phyloP scores from a whole-genome alignment of 495 filamentous ascomycete genomes.

The Penicillium turbatum region DNA sequence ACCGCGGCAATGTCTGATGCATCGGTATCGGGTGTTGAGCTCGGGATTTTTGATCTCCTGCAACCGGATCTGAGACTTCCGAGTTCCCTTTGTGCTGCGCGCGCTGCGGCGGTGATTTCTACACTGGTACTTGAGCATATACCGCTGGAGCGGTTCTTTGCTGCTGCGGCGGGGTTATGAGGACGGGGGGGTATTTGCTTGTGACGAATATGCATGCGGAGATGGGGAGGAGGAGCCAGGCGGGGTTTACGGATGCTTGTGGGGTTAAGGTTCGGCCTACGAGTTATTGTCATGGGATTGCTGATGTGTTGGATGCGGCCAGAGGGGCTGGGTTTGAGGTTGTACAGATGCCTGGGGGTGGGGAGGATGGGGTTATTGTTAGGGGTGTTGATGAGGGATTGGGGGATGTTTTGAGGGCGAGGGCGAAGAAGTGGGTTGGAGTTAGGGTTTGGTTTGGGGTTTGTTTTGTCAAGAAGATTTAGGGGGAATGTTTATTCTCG shows the following conservation, averaged over 20 bases:
- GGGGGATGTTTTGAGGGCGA: constrained; percentile 47
- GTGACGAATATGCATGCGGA: constrained; percentile 72
- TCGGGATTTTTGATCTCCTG: constrained; percentile 35
- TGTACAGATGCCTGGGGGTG: constrained; percentile 21
- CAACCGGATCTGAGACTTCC: constrained; percentile 14
- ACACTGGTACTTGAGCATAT: constrained; percentile 71
- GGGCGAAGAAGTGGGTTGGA: constrained; percentile 67
- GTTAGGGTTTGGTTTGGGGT: constrained; percentile 62
- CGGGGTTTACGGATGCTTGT: constrained; percentile 60
- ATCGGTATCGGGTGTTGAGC: constrained; percentile 1
- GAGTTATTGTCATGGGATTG: constrained; percentile 55
- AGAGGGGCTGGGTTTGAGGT: constrained; percentile 49
- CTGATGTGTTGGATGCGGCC: constrained; percentile 54
- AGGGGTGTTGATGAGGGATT: constrained; percentile 49
- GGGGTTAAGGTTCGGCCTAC: constrained; percentile 59
- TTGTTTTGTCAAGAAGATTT: constrained; percentile 46
- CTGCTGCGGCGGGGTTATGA: constrained; percentile 44
- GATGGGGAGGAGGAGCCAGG: constrained; percentile 61
- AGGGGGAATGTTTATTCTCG: neutral
- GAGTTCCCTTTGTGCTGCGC: constrained; percentile 13
- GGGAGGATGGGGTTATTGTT: constrained; percentile 27
- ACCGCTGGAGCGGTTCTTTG: constrained; percentile 55
- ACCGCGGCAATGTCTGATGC: neutral
- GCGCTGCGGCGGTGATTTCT: constrained; percentile 49
- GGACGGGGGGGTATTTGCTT: constrained; percentile 50